Evolutionary conservation across 352 stramenopile species (phyloP), one percentile per base, ranked within the genome.

Genomic region (Globisporangium parvum): DNA sequence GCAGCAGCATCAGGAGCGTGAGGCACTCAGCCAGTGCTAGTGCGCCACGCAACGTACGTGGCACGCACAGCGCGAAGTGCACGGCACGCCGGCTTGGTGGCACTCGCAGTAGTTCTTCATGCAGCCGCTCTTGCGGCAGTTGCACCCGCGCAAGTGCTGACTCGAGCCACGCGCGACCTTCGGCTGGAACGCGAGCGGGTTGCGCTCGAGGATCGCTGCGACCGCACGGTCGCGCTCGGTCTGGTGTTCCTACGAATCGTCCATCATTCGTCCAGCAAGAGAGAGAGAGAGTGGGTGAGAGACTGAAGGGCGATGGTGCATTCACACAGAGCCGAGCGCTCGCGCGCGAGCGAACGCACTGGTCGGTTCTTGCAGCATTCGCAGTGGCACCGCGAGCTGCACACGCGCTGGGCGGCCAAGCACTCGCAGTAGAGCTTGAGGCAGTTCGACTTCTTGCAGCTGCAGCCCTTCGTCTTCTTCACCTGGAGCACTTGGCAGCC

Each of bases 51-150:
- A 4, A 65, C 58, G 17, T 59, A 83, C 73, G 52, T 87, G 79
- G 45, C 88, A 97, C 20, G 88, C 86, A 60, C 88, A 97, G 40
- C 85, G 77, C 0, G 66, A 73, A 0, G 78, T 91, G 60, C 88
- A 97, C 6, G 83, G 60, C 6, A 94, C 82, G 35, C 79, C 85
- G 37, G 91, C 91, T 65, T 97, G 91, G 66, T 96, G 97, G 53
- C 96, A 98, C 65, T 98, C 96, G 67, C 96, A 98, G 61, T 98
- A 98, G 51, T 98, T 98, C 75, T 99, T 99, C 63, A 98, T 91
- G 62, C 96, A 99, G 24, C 83, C 88, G 51, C 81, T 97, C 66
- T 98, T 98, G 0, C 94, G 79, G 69, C 96, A 99, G 66, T 98
- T 97, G 70, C 96, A 99, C 37, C 96, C 96, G 42, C 89, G 74